Percentiles rank a stretch among this genome's conserved stretches.
phyloP scores from a whole-genome alignment of 2,329 filamentous ascomycete species.

The Chalaropsis thielavioides region DNA sequence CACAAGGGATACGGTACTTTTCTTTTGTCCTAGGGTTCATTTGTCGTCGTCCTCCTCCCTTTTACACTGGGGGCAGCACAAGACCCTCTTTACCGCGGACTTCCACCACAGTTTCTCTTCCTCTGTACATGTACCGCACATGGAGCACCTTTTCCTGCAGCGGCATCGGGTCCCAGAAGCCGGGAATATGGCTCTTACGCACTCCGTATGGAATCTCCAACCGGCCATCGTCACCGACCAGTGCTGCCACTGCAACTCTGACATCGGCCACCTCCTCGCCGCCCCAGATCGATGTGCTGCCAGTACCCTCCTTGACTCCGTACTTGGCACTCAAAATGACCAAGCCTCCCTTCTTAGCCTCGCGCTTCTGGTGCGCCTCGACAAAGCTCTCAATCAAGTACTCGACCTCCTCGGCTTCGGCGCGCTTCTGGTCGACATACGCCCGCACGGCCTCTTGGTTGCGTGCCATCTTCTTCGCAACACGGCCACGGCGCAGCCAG shows the following conservation, averaged over 20 bases:
- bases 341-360: slow-evolving; percentile 27
- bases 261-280: slow-evolving; percentile 35
- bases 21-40: not conserved
- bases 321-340: slow-evolving; percentile 37
- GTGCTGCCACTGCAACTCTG: slow-evolving; percentile 33
- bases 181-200: slow-evolving; percentile 31
- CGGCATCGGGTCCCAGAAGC: slow-evolving; percentile 39
- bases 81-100: slow-evolving; percentile 28
- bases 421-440: slow-evolving; percentile 25
- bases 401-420: slow-evolving; percentile 33
- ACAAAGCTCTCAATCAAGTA: slow-evolving; percentile 30
- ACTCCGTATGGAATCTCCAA: slow-evolving; percentile 30
- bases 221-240: slow-evolving; percentile 28
- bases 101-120: slow-evolving; percentile 21
- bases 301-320: slow-evolving; percentile 25
- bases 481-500: slow-evolving; percentile 25
- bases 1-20: not conserved
- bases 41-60: not conserved
- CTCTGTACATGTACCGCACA: slow-evolving; percentile 29
- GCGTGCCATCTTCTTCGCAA: slow-evolving; percentile 14
- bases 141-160: slow-evolving; percentile 31
- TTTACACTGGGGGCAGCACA: slow-evolving; percentile 7
- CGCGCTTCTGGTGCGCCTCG: slow-evolving; percentile 27
- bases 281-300: slow-evolving; percentile 21
- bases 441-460: slow-evolving; percentile 2